Conservation (phyloP, 2,329 filamentous ascomycete genomes). For the Arthrocladium fulminans region DNA sequence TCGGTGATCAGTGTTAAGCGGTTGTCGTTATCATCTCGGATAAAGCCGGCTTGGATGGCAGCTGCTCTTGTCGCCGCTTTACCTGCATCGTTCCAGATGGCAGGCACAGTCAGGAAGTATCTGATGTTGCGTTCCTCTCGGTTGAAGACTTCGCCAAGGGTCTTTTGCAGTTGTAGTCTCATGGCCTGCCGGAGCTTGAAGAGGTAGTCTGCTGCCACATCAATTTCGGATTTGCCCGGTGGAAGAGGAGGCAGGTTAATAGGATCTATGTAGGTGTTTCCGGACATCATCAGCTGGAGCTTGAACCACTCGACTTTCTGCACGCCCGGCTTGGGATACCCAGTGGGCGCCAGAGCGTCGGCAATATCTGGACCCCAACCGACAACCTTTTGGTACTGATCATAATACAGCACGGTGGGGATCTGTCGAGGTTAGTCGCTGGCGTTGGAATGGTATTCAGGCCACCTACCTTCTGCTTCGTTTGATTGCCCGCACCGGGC, state of each 20-base stretch:
- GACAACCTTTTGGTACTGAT: slow-evolving; percentile 99
- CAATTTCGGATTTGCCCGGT: slow-evolving; percentile 95
- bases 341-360: slow-evolving; percentile 89
- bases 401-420: slow-evolving; percentile 97
- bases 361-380: slow-evolving; percentile 98
- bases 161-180: slow-evolving; percentile 92
- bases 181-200: slow-evolving; percentile 97
- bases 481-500: slow-evolving; percentile 94
- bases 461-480: slow-evolving; percentile 80
- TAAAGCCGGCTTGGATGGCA: slow-evolving; percentile 92
- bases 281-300: slow-evolving; percentile 94
- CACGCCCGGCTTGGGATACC: slow-evolving; percentile 93
- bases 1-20: slow-evolving; percentile 89
- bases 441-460: not conserved
- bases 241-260: slow-evolving; percentile 97
- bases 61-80: slow-evolving; percentile 94
- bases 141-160: slow-evolving; percentile 93
- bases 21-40: slow-evolving; percentile 96
- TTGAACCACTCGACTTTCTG: slow-evolving; percentile 99
- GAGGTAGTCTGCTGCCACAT: slow-evolving; percentile 97
- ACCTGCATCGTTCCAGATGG: slow-evolving; percentile 98
- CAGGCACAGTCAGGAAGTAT: slow-evolving; percentile 96
- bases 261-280: slow-evolving; percentile 97
- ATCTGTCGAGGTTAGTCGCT: slow-evolving; percentile 52
- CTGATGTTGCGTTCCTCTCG: slow-evolving; percentile 95